Conservation (phyloP, 345 rosid species). For the Eucalyptus pauciflora region DNA sequence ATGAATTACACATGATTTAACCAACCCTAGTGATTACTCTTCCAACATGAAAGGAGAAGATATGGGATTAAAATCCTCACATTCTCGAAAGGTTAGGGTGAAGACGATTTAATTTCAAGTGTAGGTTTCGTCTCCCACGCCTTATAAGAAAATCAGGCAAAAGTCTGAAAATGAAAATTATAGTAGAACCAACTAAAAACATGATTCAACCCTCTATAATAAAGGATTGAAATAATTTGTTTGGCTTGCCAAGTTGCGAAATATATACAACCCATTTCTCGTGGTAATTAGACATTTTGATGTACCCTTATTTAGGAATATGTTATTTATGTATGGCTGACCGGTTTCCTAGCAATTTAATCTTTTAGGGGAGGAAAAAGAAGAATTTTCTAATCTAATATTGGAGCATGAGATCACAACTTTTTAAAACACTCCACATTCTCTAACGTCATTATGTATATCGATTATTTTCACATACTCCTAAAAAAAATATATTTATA, state of each 20-base stretch:
- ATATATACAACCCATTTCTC: neutral
- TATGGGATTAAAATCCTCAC: too few relatives aligned
- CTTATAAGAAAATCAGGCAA: too few relatives aligned
- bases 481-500: accelerated
- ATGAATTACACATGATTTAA: neutral
- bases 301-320: neutral
- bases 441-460: neutral
- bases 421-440: neutral
- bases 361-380: neutral
- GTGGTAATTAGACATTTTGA: neutral
- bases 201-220: neutral
- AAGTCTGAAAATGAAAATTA: too few relatives aligned
- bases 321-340: neutral
- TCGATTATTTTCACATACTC: neutral
- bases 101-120: too few relatives aligned
- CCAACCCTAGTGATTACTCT: too few relatives aligned
- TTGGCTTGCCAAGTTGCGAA: neutral
- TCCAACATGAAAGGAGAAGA: too few relatives aligned
- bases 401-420: neutral
- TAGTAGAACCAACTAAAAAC: too few relatives aligned
- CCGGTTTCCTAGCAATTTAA: too few relatives aligned
- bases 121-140: too few relatives aligned
- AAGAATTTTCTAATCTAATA: too few relatives aligned
- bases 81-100: too few relatives aligned
- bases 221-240: neutral